These are phyloP conservation scores for Exserohilum rostratum DNA, from an alignment of 2,329 filamentous ascomycete genomes.

Conservation along the genomic window DNA sequence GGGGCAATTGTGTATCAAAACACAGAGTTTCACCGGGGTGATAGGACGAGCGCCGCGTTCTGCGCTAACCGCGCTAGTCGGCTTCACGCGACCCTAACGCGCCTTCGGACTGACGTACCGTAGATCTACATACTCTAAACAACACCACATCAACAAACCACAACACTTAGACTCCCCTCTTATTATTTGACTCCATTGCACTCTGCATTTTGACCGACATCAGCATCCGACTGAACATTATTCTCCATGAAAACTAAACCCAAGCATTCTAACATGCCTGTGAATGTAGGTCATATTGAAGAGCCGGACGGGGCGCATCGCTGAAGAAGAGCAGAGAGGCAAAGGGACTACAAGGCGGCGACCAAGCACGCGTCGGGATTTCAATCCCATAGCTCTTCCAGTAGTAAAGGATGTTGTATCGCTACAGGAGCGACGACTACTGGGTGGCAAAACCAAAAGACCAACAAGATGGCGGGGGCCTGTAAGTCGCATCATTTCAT, in stretches of 20 bases:
- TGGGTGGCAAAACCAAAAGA: conserved; percentile 5
- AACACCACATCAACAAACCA: conserved; percentile 11
- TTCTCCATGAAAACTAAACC: background rate
- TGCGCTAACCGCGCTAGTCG: conserved; percentile 18
- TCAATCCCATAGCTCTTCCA: conserved; percentile 3
- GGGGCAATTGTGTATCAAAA: conserved; percentile 10
- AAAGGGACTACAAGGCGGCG: conserved; percentile 8
- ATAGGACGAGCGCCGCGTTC: conserved; percentile 13
- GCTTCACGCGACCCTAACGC: conserved; percentile 15
- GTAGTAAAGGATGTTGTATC: background rate
- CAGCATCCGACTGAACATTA: too few relatives aligned
- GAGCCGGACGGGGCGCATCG: background rate
- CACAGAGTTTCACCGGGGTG: conserved; percentile 4
- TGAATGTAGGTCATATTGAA: conserved; percentile 2
- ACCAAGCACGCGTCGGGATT: background rate
- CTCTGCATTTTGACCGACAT: background rate
- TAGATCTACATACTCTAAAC: conserved; percentile 4
- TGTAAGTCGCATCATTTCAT: background rate
- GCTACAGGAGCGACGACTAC: conserved; percentile 6
- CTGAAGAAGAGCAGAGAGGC: conserved; percentile 3
- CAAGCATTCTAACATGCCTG: conserved; percentile 4
- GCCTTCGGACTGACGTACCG: conserved; percentile 9
- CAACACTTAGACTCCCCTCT: background rate
- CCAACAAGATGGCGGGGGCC: conserved; percentile 14
- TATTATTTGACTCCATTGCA: background rate